Conservation (phyloP, 2,329 filamentous ascomycete species). For the Cucurbitaria berberidis region DNA sequence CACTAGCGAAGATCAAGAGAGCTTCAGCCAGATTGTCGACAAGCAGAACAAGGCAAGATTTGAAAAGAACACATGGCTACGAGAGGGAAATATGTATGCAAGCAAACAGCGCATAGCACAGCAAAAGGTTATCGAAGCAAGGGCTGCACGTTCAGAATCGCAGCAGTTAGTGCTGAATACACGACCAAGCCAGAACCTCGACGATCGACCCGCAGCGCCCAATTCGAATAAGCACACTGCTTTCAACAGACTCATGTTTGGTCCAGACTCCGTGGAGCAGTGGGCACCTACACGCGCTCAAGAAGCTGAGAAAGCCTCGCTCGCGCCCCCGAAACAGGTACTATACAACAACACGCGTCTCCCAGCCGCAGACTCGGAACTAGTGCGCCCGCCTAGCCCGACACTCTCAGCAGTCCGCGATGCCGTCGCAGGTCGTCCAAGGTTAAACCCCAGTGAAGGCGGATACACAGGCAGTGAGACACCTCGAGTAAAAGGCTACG, state of each 20-base stretch:
- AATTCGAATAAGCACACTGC: conserved; percentile 73
- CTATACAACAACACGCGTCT: conserved; percentile 84
- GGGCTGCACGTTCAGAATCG: conserved; percentile 54
- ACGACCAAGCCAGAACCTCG: conserved; percentile 65
- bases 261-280: conserved; percentile 67
- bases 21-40: conserved; percentile 90
- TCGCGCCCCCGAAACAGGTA: conserved; percentile 77
- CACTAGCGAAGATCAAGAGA: conserved; percentile 97
- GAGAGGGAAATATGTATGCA: conserved; percentile 82
- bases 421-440: conserved; percentile 77
- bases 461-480: conserved; percentile 74
- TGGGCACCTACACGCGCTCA: conserved; percentile 66
- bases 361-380: conserved; percentile 53
- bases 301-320: conserved; percentile 71
- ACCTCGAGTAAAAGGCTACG: conserved; percentile 89
- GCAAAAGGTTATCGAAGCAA: conserved; percentile 73
- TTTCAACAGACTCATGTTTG: conserved; percentile 88
- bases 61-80: conserved; percentile 88
- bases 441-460: conserved; percentile 66
- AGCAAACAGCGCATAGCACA: conserved; percentile 66
- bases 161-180: conserved; percentile 54
- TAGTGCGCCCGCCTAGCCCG: conserved; percentile 72
- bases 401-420: conserved; percentile 83
- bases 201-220: conserved; percentile 77
- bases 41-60: conserved; percentile 84